Conservation (phyloP, 768 basidiomycete genomes). For the Pleurotus citrinopileatus region DNA sequence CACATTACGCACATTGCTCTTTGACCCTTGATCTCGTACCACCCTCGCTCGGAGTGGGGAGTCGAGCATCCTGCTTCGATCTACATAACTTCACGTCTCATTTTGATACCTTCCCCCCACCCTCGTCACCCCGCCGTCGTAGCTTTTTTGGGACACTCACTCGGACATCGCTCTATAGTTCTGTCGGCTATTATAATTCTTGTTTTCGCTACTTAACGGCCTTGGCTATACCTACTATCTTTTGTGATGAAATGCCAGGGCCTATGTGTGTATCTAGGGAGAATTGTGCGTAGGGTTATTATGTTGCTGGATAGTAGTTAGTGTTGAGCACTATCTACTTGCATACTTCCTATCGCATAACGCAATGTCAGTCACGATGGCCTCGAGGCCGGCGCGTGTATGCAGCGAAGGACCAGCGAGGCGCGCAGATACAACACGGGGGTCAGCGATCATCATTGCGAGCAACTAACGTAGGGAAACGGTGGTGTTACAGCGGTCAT, state of each 20-base stretch:
- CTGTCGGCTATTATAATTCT: background rate
- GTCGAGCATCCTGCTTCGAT: slow-evolving; percentile 9
- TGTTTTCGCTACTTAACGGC: background rate
- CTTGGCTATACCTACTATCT: background rate
- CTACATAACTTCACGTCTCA: slow-evolving; percentile 8
- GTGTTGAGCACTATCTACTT: slow-evolving; percentile 3
- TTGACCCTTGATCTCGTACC: too few relatives aligned
- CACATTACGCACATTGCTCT: too few relatives aligned
- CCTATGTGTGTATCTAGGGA: slow-evolving; percentile 1
- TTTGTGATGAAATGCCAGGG: background rate
- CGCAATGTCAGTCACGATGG: too few relatives aligned
- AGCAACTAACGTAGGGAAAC: too few relatives aligned
- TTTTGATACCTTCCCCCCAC: slow-evolving; percentile 1
- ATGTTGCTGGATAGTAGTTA: background rate
- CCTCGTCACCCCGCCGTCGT: slow-evolving; percentile 2
- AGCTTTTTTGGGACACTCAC: background rate
- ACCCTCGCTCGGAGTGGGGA: too few relatives aligned
- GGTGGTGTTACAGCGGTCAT: too few relatives aligned
- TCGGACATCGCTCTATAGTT: background rate
- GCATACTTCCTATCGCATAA: too few relatives aligned
- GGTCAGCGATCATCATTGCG: too few relatives aligned
- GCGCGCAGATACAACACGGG: too few relatives aligned
- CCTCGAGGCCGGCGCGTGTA: too few relatives aligned
- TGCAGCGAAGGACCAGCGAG: too few relatives aligned
- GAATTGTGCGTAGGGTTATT: background rate